phyloP scores from a whole-genome alignment of 2,329 filamentous ascomycete genomes.

The Exophiala bonariae region DNA sequence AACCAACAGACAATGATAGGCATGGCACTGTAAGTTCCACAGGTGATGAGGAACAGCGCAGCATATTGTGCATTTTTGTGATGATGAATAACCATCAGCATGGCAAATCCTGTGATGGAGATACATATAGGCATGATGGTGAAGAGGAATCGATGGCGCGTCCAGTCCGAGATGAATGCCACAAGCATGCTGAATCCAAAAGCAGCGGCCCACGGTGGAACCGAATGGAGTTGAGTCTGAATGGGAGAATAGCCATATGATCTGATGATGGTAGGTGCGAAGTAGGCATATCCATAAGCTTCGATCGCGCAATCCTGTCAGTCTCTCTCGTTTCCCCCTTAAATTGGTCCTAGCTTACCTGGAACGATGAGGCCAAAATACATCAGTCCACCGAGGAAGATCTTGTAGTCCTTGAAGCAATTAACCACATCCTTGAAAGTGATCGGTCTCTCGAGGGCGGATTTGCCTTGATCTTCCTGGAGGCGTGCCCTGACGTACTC shows the following conservation, averaged over 20 bases:
- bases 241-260: constrained; percentile 61
- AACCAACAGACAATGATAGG: constrained; percentile 49
- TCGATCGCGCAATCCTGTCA: background rate
- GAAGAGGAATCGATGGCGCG: constrained; percentile 34
- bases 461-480: constrained; percentile 66
- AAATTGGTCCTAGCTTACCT: constrained; percentile 9
- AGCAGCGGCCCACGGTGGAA: constrained; percentile 44
- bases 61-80: constrained; percentile 31
- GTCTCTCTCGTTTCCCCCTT: background rate
- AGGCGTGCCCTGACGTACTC: constrained; percentile 66
- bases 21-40: constrained; percentile 28
- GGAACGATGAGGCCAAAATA: constrained; percentile 79
- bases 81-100: constrained; percentile 31
- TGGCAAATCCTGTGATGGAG: constrained; percentile 33
- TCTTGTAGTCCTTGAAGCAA: constrained; percentile 72
- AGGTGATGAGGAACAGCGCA: constrained; percentile 30
- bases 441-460: constrained; percentile 63
- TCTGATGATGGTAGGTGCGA: constrained; percentile 69
- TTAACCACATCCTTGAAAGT: constrained; percentile 58
- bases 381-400: constrained; percentile 75
- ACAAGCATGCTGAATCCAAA: constrained; percentile 35
- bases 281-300: constrained; percentile 65
- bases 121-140: constrained; percentile 31
- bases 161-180: constrained; percentile 30
- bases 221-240: constrained; percentile 55